Base-by-base conservation (phyloP, 2,329 filamentous ascomycete species). In the Aureobasidium sp. region DNA sequence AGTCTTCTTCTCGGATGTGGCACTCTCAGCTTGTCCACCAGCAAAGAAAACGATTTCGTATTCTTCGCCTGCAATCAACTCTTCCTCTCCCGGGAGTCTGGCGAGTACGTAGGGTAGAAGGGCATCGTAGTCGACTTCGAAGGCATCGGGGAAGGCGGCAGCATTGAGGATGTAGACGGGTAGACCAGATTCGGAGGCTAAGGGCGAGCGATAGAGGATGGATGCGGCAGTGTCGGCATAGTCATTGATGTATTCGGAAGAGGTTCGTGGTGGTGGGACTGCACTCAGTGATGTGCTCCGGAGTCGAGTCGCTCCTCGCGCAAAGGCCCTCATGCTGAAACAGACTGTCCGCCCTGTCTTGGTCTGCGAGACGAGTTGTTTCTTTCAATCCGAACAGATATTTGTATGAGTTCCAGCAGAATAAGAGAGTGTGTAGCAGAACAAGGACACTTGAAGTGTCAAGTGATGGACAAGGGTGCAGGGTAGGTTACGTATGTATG, bases 31-130 rank as follows among this genome's bases (percentile, higher is more conserved):
- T 41, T 76, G 76, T 10, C 79, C 80, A n/a, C 81, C 81, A 5
- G 81, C 81, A 66, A 83, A 83, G 71, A 83, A 82, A 60, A 83
- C 73, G 48, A 84, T 76, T 67, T 82, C 81, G 65, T 83, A 84
- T 61, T 81, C 79, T 25, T 76, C 77, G 2, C 80, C 81, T 50
- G 74, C 75, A 34, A 82, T 73, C 62, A 83, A 69, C 64, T 83
- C 81, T 50, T 83, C 81, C 64, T 84, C 81, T 27, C 78, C 78
- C 2, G 81, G 81, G 30, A 84, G 71, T 60, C 81, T 74, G 3
- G 78, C 77, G 14, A 84, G 74, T 6, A 84, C 81, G 63, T 84
- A 83, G 3, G 81, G 80, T 6, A 83, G 71, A 16, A 84, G 72
- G 44, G 72, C 72, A 67, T 83, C 80, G 70, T 82, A 84, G 71